Evolutionary conservation across 1,284 basidiomycete genomes (phyloP), one percentile per base, ranked within the genome.

Genomic region (Sanghuangporus weigelae): DNA sequence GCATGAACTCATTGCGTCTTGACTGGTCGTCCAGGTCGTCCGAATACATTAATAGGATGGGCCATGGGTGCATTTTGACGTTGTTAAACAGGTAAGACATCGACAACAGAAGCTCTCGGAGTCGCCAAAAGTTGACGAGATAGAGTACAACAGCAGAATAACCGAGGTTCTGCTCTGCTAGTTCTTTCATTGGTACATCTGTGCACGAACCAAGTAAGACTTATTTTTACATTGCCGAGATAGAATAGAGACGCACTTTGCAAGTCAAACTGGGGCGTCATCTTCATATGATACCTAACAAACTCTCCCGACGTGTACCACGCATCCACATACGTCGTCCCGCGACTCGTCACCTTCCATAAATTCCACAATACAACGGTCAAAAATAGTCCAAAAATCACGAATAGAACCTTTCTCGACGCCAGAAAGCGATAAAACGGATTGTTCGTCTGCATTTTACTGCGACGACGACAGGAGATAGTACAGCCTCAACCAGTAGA

Each of bases 61-160:
- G 63, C 63, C 63, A 65, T 39, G 63, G 59, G 19, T 62, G 59
- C 59, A 59, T 62, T 16, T 59, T 59, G 21, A 65, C 63, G 36
- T 65, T 65, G 12, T 19, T 57, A 40, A 57, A 57, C 26, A 65
- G 46, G 48, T 62, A 58, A 11, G 63, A 62, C 46, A 65, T 44
- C n/a, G 63, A 65, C 48, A 62, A 26, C 3, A 58, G 19, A 12
- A 65, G 59, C 35, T 61, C 59, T 19, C 49, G 55, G n/a, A 62
- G 60, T 7, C 59, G 60, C 39, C 46, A 58, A 6, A 62, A 36
- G 44, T 59, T 62, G 60, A 62, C 56, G n/a, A 65, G 63, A 35
- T 65, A 65, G 8, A 65, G 36, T 21, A 65, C 39, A 19, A 58
- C 63, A 23, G 63, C 63, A 7, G 54, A 48, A 36, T 65, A 65